phyloP scores from a whole-genome alignment of 78 protist species.

The Cavenderia fasciculata region DNA sequence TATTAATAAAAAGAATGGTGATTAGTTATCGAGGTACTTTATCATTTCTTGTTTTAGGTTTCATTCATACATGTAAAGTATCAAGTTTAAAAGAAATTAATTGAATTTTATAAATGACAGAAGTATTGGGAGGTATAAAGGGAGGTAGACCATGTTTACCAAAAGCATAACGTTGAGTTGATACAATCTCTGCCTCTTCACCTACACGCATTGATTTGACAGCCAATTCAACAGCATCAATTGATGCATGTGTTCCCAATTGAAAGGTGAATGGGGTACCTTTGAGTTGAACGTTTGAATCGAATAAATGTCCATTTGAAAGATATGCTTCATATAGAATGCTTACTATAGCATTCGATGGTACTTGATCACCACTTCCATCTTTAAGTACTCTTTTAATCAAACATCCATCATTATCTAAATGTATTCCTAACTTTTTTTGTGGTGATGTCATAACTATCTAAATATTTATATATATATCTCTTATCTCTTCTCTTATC shows the following conservation, averaged over 20 bases:
- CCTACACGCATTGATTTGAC: slow-evolving; percentile 59
- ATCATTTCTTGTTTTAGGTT: too few species aligned
- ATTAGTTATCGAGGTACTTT: too few species aligned
- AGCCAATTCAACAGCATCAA: slow-evolving; percentile 60
- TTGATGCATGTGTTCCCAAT: neutral
- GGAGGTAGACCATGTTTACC: slow-evolving; percentile 74
- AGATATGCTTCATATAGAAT: slow-evolving; percentile 68
- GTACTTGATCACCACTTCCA: slow-evolving; percentile 51
- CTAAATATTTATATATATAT: too few species aligned
- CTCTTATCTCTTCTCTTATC: too few species aligned
- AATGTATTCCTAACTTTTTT: slow-evolving; percentile 43
- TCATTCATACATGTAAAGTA: slow-evolving; percentile 3
- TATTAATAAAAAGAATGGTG: too few species aligned
- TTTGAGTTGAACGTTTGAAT: slow-evolving; percentile 30
- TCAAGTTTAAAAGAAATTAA: slow-evolving; percentile 33
- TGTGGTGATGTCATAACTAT: too few species aligned
- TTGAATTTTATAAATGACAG: slow-evolving; percentile 57
- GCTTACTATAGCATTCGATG: slow-evolving; percentile 28
- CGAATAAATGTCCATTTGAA: slow-evolving; percentile 37
- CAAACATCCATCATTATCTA: slow-evolving; percentile 67
- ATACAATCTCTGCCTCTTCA: slow-evolving; percentile 66
- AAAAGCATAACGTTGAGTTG: slow-evolving; percentile 46
- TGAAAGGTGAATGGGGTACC: slow-evolving; percentile 59
- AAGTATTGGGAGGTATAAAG: slow-evolving; percentile 44
- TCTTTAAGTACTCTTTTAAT: slow-evolving; percentile 59